Base-by-base conservation (phyloP, 805 yeast genomes). In the Helenozyma rhizophorensis region DNA sequence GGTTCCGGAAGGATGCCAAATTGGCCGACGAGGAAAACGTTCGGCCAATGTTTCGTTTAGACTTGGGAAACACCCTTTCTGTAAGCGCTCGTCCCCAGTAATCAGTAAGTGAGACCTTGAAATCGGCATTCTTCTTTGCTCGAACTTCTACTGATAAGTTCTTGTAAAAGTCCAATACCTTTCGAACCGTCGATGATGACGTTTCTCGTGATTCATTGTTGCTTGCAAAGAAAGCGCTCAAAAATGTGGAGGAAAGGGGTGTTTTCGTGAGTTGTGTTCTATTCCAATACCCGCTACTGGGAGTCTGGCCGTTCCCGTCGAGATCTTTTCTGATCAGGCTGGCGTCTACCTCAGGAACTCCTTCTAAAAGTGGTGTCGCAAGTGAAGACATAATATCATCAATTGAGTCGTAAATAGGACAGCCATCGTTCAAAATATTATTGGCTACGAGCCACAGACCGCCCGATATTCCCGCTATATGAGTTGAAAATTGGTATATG, bases 381-480 rank as follows among this genome's bases (percentile, higher is more conserved):
- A 74, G 45, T 27, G 58, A 57, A 78, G 78, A 72, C 5, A 55
- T 51, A 4, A 56, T 50, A 3, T 28, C 37, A 15, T 45, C 42
- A 21, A 31, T 56, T 2, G 36, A 36, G 2, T 32, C 38, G 22
- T 37, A 23, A 17, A 60, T 40, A 6, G 65, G 62, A 7, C 31
- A 41, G 18, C 51, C 53, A 36, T 61, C 64, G 31, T 58, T 56
- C 1, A 60, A 48, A 17, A 54, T 56, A 30, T 54, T 59, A 34
- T 61, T 61, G 55, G 80, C 71, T 2, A 81, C 73, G 7, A 78
- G 54, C 88, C 89, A 81, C 28, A 81, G 71, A 1, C 88, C 89
- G 1, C 88, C 88, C 3, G 86, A 78, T 1, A 79, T 68, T 1
- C 87, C 87, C 0, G 76, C 70, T 9, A 81, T 60, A 48, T 81